These are phyloP conservation scores for Pholiota molesta DNA, from an alignment of 768 basidiomycete species.

Conservation along the genomic window DNA sequence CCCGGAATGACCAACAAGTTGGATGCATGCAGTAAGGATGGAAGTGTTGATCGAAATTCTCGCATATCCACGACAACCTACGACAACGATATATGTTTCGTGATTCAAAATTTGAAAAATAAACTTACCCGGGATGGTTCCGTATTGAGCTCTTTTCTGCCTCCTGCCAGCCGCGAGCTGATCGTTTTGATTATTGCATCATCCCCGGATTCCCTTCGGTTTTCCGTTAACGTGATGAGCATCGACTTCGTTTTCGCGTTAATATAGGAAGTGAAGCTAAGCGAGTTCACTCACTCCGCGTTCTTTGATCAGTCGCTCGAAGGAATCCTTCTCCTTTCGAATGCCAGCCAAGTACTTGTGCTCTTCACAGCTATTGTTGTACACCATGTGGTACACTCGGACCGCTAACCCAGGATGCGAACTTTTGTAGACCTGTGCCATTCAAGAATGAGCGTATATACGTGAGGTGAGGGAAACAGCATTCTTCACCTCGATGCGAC, in stretches of 20 bases:
- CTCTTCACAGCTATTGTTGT: constrained; percentile 91
- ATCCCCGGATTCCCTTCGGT: constrained; percentile 45
- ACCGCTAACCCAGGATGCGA: constrained; percentile 82
- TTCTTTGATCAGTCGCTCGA: constrained; percentile 91
- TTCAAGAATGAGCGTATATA: neutral
- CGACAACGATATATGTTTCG: neutral
- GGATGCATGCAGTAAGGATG: constrained; percentile 86
- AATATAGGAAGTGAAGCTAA: constrained; percentile 1
- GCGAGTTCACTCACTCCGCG: constrained; percentile 64
- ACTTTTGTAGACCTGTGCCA: constrained; percentile 77
- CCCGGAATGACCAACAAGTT: constrained; percentile 83
- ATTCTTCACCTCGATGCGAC: constrained; percentile 82
- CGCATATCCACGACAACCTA: constrained; percentile 97
- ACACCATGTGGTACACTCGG: constrained; percentile 95
- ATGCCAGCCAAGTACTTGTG: constrained; percentile 92
- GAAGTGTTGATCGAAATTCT: constrained; percentile 92
- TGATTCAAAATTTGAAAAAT: neutral
- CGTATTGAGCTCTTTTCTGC: constrained; percentile 63
- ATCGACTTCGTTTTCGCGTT: constrained; percentile 60
- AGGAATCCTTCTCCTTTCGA: constrained; percentile 90
- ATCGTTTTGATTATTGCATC: constrained; percentile 80
- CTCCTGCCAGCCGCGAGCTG: constrained; percentile 85
- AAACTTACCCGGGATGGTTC: constrained; percentile 64
- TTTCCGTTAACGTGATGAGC: constrained; percentile 83
- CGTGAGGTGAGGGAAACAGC: neutral